phyloP scores from a whole-genome alignment of 2,329 filamentous ascomycete species.

The Penicillium occitanis region DNA sequence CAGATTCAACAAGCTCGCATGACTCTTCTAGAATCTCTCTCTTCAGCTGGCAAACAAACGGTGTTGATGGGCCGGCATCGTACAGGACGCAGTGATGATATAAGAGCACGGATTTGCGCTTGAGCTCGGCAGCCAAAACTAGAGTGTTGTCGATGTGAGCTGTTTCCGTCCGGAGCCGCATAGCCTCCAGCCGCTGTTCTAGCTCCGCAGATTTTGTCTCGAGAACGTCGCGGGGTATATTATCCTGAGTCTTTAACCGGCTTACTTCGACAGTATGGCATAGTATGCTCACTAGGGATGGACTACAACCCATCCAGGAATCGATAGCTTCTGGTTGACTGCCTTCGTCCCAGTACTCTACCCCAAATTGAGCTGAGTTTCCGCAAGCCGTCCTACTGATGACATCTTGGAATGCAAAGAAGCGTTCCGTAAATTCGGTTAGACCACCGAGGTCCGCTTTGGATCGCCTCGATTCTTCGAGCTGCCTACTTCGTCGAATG shows the following conservation, averaged over 20 bases:
- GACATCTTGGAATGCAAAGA: constrained; percentile 55
- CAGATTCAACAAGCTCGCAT: constrained; percentile 35
- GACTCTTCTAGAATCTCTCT: constrained; percentile 38
- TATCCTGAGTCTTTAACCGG: constrained; percentile 31
- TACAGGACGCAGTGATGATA: constrained; percentile 50
- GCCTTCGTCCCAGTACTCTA: constrained; percentile 48
- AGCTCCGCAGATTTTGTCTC: constrained; percentile 37
- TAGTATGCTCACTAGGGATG: constrained; percentile 48
- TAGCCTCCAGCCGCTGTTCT: constrained; percentile 33
- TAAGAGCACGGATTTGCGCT: constrained; percentile 46
- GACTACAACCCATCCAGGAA: constrained; percentile 52
- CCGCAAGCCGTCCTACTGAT: constrained; percentile 54
- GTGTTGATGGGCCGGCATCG: constrained; percentile 44
- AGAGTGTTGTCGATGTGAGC: constrained; percentile 33
- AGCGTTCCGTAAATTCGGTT: constrained; percentile 45
- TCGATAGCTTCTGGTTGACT: constrained; percentile 35
- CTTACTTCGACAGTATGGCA: constrained; percentile 52
- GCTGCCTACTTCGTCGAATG: constrained; percentile 41
- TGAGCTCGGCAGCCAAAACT: constrained; percentile 43
- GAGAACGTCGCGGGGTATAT: constrained; percentile 30
- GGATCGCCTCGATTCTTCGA: not conserved
- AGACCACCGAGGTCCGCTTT: constrained; percentile 28
- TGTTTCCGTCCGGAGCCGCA: not conserved
- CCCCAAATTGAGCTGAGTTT: constrained; percentile 48
- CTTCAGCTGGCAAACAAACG: constrained; percentile 35